Conservation (phyloP, 148 eudicot genomes). For the Drosera capensis region DNA sequence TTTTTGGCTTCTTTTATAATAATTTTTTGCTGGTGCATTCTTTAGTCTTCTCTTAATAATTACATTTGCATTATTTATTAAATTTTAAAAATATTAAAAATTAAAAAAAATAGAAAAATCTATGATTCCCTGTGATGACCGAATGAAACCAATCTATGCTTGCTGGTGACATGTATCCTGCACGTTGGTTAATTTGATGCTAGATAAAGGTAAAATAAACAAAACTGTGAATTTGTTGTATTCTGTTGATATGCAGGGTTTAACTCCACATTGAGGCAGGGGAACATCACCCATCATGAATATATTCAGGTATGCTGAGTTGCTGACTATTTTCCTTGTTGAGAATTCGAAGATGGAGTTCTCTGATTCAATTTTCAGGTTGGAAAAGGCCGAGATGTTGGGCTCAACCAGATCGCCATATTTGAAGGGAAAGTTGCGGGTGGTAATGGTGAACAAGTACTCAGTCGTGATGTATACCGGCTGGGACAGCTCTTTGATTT, state of each 20-base stretch:
- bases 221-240: background rate
- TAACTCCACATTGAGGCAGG: slow-evolving; percentile 91
- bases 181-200: no score
- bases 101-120: no score
- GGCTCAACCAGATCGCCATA: slow-evolving; percentile 93
- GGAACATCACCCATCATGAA: slow-evolving; percentile 96
- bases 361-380: slow-evolving; percentile 38
- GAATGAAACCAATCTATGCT: no score
- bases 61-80: no score
- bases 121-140: no score
- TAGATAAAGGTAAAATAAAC: no score
- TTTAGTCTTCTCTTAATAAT: no score
- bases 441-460: slow-evolving; percentile 99
- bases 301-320: slow-evolving; percentile 60
- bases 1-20: no score
- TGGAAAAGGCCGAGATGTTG: slow-evolving; percentile 98
- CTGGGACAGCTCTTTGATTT: slow-evolving; percentile 97
- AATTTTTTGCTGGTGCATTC: no score
- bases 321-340: background rate
- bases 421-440: slow-evolving; percentile 99
- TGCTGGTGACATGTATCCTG: no score
- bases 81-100: no score
- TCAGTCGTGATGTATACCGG: slow-evolving; percentile 90
- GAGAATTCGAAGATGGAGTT: background rate
- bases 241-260: slow-evolving; percentile 46